phyloP scores from a whole-genome alignment of 23 red algal genomes.

The Rhodosorus marinus region DNA sequence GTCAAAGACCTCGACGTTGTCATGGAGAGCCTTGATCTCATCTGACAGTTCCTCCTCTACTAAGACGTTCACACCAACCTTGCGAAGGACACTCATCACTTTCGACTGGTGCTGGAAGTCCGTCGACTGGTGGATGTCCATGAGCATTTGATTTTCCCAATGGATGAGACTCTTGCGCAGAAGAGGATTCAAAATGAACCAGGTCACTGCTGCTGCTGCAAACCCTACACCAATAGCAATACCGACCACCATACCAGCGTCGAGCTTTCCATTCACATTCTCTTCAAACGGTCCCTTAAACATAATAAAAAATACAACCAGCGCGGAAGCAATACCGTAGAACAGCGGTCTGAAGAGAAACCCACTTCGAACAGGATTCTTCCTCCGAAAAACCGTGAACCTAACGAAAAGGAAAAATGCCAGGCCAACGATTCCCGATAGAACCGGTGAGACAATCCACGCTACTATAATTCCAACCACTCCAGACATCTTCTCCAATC shows the following conservation, averaged over 20 bases:
- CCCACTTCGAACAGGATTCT: constrained; percentile 19
- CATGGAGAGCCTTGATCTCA: constrained; percentile 35
- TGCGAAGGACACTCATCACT: constrained; percentile 15
- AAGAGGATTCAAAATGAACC: constrained; percentile 25
- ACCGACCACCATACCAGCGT: constrained; percentile 8
- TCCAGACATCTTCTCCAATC: constrained; percentile 30
- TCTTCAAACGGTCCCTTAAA: constrained; percentile 37
- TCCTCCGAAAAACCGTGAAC: constrained; percentile 18
- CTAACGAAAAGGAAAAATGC: constrained; percentile 59
- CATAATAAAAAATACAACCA: constrained; percentile 61
- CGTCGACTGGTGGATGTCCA: constrained; percentile 13
- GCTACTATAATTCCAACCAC: constrained; percentile 47
- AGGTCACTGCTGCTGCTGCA: constrained; percentile 13
- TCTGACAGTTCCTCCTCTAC: constrained; percentile 25
- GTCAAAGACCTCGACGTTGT: constrained; percentile 49
- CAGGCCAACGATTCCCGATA: constrained; percentile 37
- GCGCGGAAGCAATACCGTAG: constrained; percentile 28
- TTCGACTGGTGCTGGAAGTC: constrained; percentile 1
- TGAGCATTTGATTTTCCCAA: constrained; percentile 29
- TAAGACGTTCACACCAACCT: constrained; percentile 33
- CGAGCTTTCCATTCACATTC: constrained; percentile 11
- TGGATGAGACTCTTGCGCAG: constrained; percentile 14
- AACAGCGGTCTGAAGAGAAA: constrained; percentile 50
- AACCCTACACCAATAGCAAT: constrained; percentile 28
- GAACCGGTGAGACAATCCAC: constrained; percentile 54